Conservation (phyloP, 2,329 filamentous ascomycete genomes). For the Aspergillus pseudoglaucus region DNA sequence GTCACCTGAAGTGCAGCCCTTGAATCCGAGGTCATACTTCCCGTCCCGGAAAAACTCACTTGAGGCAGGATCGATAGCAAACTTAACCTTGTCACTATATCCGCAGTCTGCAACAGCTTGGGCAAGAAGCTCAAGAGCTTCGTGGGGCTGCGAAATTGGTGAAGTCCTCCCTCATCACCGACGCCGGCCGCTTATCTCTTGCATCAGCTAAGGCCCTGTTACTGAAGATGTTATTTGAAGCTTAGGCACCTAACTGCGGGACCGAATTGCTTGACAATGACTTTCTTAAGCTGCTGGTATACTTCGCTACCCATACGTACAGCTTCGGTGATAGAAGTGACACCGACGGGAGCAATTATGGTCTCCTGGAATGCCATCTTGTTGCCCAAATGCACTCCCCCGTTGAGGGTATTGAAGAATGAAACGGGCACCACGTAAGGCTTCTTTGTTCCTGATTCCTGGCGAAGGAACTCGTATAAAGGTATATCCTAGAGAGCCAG, state of each 20-base stretch:
- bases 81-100: constrained; percentile 29
- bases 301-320: constrained; percentile 28
- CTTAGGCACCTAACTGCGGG: constrained; percentile 11
- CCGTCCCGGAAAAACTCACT: constrained; percentile 31
- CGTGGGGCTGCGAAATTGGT: constrained; percentile 26
- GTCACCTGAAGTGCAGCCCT: constrained; percentile 19
- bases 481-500: not conserved
- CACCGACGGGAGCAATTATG: constrained; percentile 11
- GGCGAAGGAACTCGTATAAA: not conserved
- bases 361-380: constrained; percentile 47
- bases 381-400: constrained; percentile 36
- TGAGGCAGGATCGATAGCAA: constrained; percentile 38
- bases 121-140: constrained; percentile 29
- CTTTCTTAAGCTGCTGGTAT: constrained; percentile 25
- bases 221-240: constrained; percentile 5
- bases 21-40: constrained; percentile 35
- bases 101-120: constrained; percentile 20
- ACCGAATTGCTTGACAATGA: constrained; percentile 26
- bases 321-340: constrained; percentile 5
- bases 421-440: constrained; percentile 47
- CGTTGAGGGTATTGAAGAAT: constrained; percentile 55
- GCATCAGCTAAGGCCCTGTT: not conserved
- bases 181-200: constrained; percentile 13
- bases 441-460: constrained; percentile 32
- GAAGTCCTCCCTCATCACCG: constrained; percentile 33